Percentiles rank a stretch among this genome's conserved stretches.
phyloP scores from a whole-genome alignment of 768 basidiomycete genomes.

The Epithele typhae region DNA sequence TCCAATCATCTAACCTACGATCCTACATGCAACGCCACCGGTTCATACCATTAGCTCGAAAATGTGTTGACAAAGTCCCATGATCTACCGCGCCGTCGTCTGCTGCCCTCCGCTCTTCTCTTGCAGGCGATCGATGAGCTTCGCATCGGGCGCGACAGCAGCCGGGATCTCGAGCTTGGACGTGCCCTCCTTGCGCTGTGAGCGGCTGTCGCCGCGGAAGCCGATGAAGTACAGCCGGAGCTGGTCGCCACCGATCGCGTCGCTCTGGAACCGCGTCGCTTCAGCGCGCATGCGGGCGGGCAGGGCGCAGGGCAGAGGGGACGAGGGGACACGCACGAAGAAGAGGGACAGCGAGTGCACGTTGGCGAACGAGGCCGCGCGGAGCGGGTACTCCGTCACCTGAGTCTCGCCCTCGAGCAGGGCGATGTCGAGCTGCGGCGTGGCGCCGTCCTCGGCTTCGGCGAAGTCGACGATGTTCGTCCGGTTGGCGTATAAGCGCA shows the following conservation, averaged over 20 bases:
- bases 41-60: too few relatives aligned
- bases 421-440: constrained; percentile 67
- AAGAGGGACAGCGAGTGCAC: constrained; percentile 71
- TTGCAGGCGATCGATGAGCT: constrained; percentile 53
- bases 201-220: constrained; percentile 71
- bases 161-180: constrained; percentile 72
- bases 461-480: constrained; percentile 73
- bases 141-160: constrained; percentile 74
- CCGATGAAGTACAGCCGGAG: constrained; percentile 76
- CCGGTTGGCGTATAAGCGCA: constrained; percentile 72
- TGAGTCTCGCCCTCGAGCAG: constrained; percentile 67
- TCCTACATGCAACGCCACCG: too few relatives aligned
- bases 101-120: constrained; percentile 57
- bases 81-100: constrained; percentile 50
- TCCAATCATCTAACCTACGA: too few relatives aligned
- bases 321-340: constrained; percentile 55
- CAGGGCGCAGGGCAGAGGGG: background rate
- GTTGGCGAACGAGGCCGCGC: constrained; percentile 71
- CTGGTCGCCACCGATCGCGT: constrained; percentile 59
- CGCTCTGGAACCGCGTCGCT: constrained; percentile 55
- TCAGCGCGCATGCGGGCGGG: background rate
- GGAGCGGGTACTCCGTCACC: constrained; percentile 73
- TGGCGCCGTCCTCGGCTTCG: constrained; percentile 57
- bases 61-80: too few relatives aligned
- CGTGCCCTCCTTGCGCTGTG: constrained; percentile 51